These are phyloP conservation scores for Mitragyna speciosa DNA, from an alignment of 257 asterid genomes.

Conservation along the genomic window DNA sequence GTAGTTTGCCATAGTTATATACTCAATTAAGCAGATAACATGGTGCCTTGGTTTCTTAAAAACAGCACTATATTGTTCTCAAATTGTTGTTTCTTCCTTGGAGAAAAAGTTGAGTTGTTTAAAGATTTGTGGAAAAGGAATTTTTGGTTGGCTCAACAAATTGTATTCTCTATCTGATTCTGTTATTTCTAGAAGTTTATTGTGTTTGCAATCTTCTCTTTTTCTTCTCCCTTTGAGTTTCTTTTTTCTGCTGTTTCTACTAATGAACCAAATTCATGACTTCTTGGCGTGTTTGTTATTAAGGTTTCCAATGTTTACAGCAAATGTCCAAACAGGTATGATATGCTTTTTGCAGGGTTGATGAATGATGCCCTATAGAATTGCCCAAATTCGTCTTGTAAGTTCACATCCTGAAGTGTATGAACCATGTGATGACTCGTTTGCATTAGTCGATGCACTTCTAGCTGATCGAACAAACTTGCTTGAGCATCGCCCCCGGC, in stretches of 20 bases:
- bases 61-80: neutral
- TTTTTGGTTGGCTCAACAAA: neutral
- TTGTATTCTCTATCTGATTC: neutral
- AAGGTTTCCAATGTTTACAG: neutral
- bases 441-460: slow-evolving; percentile 84
- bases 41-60: neutral
- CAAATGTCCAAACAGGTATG: neutral
- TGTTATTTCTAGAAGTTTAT: neutral
- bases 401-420: slow-evolving; percentile 94
- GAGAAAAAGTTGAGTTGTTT: neutral
- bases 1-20: neutral
- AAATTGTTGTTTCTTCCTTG: neutral
- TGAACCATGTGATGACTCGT: slow-evolving; percentile 96
- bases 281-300: neutral
- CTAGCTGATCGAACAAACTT: slow-evolving; percentile 78
- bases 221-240: neutral
- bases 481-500: slow-evolving; percentile 57
- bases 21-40: neutral
- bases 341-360: slow-evolving; percentile 23
- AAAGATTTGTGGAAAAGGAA: neutral
- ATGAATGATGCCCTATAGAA: slow-evolving; percentile 46
- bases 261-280: neutral
- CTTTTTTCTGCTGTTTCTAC: neutral
- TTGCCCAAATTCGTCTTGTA: slow-evolving; percentile 71
- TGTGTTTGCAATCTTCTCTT: neutral